These are phyloP conservation scores for Boletus semigastroideus DNA, from an alignment of 1,284 basidiomycete genomes.

Conservation along the genomic window DNA sequence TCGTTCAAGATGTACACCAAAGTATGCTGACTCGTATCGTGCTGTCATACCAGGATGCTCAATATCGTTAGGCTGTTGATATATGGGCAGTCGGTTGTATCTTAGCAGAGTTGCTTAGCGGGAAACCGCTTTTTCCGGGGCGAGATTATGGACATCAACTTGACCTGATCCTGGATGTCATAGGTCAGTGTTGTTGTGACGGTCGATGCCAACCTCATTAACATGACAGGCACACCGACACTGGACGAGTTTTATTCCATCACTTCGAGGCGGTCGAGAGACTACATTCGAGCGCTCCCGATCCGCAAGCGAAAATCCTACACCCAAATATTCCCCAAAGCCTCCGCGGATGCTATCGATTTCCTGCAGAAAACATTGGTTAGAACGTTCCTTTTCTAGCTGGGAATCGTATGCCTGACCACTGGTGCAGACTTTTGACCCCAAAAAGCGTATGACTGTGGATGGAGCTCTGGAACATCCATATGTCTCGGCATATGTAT, in stretches of 20 bases:
- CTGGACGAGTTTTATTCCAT: conserved; percentile 88
- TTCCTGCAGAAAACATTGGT: conserved; percentile 83
- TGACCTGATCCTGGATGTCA: conserved; percentile 83
- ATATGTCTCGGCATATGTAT: conserved; percentile 60
- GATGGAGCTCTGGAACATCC: conserved; percentile 84
- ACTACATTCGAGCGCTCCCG: conserved; percentile 79
- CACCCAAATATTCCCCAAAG: conserved; percentile 64
- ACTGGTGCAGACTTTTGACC: conserved; percentile 69
- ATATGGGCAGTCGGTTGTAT: conserved; percentile 90
- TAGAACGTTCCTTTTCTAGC: conserved; percentile 16
- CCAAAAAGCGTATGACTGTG: conserved; percentile 82
- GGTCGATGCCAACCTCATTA: not conserved
- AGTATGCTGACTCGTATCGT: conserved; percentile 32
- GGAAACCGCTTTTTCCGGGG: conserved; percentile 83
- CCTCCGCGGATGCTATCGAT: conserved; percentile 75
- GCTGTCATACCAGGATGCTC: conserved; percentile 2
- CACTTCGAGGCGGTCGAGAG: conserved; percentile 78
- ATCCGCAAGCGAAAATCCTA: conserved; percentile 68
- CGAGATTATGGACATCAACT: conserved; percentile 89
- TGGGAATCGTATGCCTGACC: not conserved
- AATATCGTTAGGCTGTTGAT: conserved; percentile 60
- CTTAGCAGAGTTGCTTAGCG: conserved; percentile 82
- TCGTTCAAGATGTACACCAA: conserved; percentile 85
- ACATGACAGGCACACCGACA: conserved; percentile 63
- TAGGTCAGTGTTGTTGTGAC: conserved; percentile 44